phyloP scores from a whole-genome alignment of 352 stramenopile species.

The Pythium scleroteichum region DNA sequence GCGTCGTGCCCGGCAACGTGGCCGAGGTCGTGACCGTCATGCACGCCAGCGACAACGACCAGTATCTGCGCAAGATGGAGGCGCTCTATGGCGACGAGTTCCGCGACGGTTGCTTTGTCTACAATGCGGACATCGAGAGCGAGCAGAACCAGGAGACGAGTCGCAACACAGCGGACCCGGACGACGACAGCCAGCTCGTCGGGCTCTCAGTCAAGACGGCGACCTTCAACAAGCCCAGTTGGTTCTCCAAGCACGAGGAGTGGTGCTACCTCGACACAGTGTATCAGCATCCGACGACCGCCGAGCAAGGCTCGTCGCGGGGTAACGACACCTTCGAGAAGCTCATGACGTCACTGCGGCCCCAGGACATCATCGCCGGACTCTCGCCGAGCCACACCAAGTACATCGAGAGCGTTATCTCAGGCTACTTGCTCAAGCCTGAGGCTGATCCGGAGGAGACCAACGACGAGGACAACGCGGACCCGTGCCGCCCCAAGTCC shows the following conservation, averaged over 20 bases:
- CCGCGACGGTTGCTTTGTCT: constrained; percentile 20
- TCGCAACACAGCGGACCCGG: neutral
- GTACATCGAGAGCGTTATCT: constrained; percentile 23
- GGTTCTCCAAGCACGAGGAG: constrained; percentile 24
- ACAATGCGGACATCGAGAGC: constrained; percentile 18
- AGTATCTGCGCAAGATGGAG: constrained; percentile 26
- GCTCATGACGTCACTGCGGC: constrained; percentile 25
- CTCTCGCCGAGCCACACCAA: constrained; percentile 14
- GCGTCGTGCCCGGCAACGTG: constrained; percentile 9
- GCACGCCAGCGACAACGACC: constrained; percentile 9
- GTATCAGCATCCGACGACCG: constrained; percentile 3
- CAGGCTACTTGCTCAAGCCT: constrained; percentile 20
- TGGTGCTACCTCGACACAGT: constrained; percentile 31
- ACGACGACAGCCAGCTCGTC: constrained; percentile 12
- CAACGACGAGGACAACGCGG: neutral
- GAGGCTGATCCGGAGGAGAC: neutral
- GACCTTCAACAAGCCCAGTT: constrained; percentile 27
- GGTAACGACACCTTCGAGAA: constrained; percentile 26
- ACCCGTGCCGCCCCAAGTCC: constrained; percentile 7
- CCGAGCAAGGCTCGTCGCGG: neutral
- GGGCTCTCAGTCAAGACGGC: constrained; percentile 30
- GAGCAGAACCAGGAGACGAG: constrained; percentile 10
- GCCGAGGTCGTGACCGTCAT: constrained; percentile 23
- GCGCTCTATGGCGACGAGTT: constrained; percentile 25
- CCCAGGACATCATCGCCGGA: constrained; percentile 26